Percentiles rank a stretch among this genome's conserved stretches.
Evolutionary conservation across 345 rosid genomes (phyloP).

Genomic region (Heritiera littoralis): DNA sequence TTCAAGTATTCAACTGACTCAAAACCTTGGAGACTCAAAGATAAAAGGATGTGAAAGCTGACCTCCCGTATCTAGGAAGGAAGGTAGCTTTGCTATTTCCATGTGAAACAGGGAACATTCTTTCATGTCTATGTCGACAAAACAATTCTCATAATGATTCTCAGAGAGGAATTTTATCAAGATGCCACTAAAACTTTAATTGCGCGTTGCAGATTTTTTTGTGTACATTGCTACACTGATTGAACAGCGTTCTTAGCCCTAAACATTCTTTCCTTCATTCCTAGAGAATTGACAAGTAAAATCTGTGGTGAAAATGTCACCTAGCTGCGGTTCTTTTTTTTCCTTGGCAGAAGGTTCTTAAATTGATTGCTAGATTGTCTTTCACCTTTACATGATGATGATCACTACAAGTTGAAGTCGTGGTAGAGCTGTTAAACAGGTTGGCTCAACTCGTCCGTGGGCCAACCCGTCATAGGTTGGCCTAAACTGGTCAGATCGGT

Average conservation of each 20-base stretch:
- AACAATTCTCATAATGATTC: slow-evolving; percentile 33
- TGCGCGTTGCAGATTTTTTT: background rate
- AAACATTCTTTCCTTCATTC: background rate
- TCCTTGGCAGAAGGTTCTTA: background rate
- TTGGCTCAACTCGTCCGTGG: too few species aligned
- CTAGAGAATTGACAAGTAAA: too few species aligned
- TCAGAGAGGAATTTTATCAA: slow-evolving; percentile 3
- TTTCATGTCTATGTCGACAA: slow-evolving; percentile 27
- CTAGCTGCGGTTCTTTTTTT: too few species aligned
- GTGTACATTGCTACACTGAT: slow-evolving; percentile 4
- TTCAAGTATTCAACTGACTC: too few species aligned
- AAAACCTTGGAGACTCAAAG: too few species aligned
- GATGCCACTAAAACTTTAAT: slow-evolving; percentile 19
- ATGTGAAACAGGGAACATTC: slow-evolving; percentile 32
- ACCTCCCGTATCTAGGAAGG: background rate
- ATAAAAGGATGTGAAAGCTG: too few species aligned
- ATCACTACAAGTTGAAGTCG: too few species aligned
- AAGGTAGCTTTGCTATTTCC: slow-evolving; percentile 20
- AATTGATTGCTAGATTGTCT: background rate
- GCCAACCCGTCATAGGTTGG: too few species aligned
- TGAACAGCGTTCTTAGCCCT: slow-evolving; percentile 13
- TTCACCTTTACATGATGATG: too few species aligned
- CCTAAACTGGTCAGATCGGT: too few species aligned
- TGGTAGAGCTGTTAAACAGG: too few species aligned
- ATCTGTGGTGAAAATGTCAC: background rate